These are phyloP conservation scores for Gracilaria gracilis DNA, from an alignment of 23 red algal genomes.

Conservation along the genomic window DNA sequence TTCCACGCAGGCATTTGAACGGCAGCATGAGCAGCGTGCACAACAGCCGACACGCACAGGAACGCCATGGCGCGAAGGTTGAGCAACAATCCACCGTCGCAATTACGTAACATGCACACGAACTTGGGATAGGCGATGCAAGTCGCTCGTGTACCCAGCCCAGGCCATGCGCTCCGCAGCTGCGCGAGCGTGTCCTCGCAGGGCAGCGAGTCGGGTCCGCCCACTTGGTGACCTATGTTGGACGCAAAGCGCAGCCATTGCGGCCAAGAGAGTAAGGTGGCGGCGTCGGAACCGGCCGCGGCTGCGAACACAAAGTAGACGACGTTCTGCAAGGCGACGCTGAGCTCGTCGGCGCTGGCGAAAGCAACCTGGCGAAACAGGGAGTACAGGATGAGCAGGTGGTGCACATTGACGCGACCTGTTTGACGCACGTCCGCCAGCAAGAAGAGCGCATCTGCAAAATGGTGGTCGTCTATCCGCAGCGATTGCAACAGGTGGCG, in stretches of 20 bases:
- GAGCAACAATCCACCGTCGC: slow-evolving; percentile 21
- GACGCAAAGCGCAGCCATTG: slow-evolving; percentile 36
- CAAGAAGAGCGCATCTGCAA: not conserved
- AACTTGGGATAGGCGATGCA: not conserved
- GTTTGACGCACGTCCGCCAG: not conserved
- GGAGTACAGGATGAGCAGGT: slow-evolving; percentile 26
- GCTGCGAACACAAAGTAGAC: slow-evolving; percentile 19
- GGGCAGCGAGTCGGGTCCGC: slow-evolving; percentile 50
- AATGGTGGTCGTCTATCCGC: not conserved
- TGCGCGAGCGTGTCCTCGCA: not conserved
- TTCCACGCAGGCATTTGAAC: slow-evolving; percentile 5
- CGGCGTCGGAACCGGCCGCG: not conserved
- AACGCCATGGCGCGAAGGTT: slow-evolving; percentile 11
- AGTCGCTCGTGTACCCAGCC: not conserved
- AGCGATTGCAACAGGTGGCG: not conserved
- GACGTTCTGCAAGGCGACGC: not conserved
- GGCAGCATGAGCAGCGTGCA: not conserved
- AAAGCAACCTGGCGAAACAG: not conserved
- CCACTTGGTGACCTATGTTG: not conserved
- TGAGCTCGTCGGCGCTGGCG: not conserved
- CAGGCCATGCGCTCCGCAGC: slow-evolving; percentile 31
- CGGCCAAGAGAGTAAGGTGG: not conserved
- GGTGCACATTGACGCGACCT: not conserved
- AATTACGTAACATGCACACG: not conserved
- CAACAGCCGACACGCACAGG: not conserved